Conservation (phyloP, 306 rosid genomes). For the Echinosophora koreensis region DNA sequence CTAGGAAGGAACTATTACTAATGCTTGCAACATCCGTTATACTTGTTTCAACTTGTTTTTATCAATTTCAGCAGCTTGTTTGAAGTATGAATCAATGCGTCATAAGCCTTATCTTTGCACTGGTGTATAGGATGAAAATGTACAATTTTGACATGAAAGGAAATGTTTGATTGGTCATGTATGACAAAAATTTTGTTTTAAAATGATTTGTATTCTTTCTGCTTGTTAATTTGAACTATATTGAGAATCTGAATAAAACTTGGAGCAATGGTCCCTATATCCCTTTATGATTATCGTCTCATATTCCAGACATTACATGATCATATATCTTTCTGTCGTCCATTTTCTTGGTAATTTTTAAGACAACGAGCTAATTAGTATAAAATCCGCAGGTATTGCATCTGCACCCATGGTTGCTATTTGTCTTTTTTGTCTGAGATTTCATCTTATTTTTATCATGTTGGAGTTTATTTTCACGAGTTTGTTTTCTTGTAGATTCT, state of each 20-base stretch:
- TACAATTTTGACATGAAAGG: neutral
- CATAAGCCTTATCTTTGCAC: neutral
- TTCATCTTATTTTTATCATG: slow-evolving; percentile 34
- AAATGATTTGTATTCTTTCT: neutral
- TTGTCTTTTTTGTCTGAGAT: slow-evolving; percentile 11
- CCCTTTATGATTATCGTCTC: neutral
- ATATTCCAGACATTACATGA: neutral
- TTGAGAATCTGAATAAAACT: neutral
- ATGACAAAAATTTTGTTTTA: neutral
- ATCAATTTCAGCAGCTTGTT: neutral
- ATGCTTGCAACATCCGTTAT: neutral
- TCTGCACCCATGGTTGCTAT: slow-evolving; percentile 7
- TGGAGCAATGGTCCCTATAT: neutral
- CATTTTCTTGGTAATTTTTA: neutral
- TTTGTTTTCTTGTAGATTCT: slow-evolving; percentile 58
- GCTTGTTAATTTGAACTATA: slow-evolving; percentile 13
- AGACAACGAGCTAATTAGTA: slow-evolving; percentile 9
- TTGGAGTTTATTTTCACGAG: slow-evolving; percentile 31
- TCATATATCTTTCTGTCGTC: slow-evolving; percentile 12
- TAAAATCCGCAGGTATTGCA: neutral
- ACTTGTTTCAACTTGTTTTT: neutral
- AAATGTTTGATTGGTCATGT: neutral
- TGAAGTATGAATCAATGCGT: neutral
- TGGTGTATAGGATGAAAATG: slow-evolving; percentile 5
- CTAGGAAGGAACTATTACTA: neutral